A percentile compares a stretch with the other conserved stretches of the same genome.
These are phyloP conservation scores for Fusarium annulatum DNA, from an alignment of 2,329 filamentous ascomycete genomes.

Conservation along the genomic window DNA sequence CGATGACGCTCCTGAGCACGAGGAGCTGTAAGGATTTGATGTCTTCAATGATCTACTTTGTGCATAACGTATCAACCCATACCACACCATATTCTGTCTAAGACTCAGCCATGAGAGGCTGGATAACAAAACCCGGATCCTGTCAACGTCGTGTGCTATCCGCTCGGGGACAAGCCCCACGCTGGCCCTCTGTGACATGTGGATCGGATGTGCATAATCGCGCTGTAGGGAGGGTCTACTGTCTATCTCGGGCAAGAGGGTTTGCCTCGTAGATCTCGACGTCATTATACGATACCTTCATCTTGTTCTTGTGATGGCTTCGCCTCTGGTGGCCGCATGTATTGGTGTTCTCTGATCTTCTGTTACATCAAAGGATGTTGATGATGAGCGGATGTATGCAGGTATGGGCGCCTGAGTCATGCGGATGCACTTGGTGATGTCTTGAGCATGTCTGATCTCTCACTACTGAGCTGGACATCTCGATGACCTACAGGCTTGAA, in stretches of 20 bases:
- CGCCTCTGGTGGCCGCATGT: conserved; percentile 1
- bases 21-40: conserved; percentile 62
- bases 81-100: background rate
- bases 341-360: background rate
- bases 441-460: conserved; percentile 1
- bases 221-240: conserved; percentile 15
- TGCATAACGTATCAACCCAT: conserved; percentile 19
- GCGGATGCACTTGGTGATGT: background rate
- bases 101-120: conserved; percentile 7
- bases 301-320: background rate
- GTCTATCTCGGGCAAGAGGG: conserved; percentile 2
- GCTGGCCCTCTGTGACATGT: conserved; percentile 18
- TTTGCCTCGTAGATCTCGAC: conserved; percentile 32
- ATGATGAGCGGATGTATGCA: background rate
- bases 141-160: conserved; percentile 16
- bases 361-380: background rate
- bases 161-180: conserved; percentile 1
- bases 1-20: conserved; percentile 67
- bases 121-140: conserved; percentile 1
- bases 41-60: conserved; percentile 15
- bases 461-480: background rate
- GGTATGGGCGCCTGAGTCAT: conserved; percentile 22
- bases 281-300: conserved; percentile 25
- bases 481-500: background rate
- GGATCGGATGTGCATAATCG: conserved; percentile 21